Percentiles rank a stretch among this genome's conserved stretches.
phyloP scores from a whole-genome alignment of 1,284 basidiomycete genomes.

The Marasmius oreades region DNA sequence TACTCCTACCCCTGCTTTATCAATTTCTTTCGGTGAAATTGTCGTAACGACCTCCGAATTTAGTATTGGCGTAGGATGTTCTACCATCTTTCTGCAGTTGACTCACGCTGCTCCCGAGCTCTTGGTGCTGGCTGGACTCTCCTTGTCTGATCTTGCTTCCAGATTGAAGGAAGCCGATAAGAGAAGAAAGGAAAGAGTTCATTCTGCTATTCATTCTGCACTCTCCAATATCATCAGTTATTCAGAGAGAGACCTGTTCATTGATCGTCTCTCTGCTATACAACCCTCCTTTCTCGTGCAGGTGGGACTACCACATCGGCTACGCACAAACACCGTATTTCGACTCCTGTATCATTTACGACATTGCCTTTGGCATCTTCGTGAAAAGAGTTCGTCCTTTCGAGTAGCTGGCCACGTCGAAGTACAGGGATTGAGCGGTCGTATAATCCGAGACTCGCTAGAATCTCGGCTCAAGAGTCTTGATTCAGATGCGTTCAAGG shows the following conservation, averaged over 20 bases:
- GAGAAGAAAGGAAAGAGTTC: slow-evolving; percentile 27
- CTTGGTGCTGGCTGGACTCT: slow-evolving; percentile 32
- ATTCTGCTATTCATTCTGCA: slow-evolving; percentile 27
- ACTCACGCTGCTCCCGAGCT: slow-evolving; percentile 46
- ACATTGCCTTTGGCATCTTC: slow-evolving; percentile 43
- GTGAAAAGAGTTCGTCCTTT: slow-evolving; percentile 7
- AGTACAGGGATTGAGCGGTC: slow-evolving; percentile 4
- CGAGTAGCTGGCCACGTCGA: neutral
- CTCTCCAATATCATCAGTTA: slow-evolving; percentile 46
- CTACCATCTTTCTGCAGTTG: slow-evolving; percentile 29
- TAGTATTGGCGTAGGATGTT: slow-evolving; percentile 25
- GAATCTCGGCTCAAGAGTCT: slow-evolving; percentile 39
- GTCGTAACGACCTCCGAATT: slow-evolving; percentile 3
- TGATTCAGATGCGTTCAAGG: slow-evolving; percentile 39
- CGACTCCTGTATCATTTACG: slow-evolving; percentile 73
- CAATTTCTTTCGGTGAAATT: neutral
- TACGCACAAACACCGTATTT: slow-evolving; percentile 65
- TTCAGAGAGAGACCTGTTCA: slow-evolving; percentile 45
- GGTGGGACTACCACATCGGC: slow-evolving; percentile 56
- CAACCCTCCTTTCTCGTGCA: slow-evolving; percentile 81
- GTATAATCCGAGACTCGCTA: slow-evolving; percentile 29
- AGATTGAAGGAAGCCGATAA: slow-evolving; percentile 23
- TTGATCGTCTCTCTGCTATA: slow-evolving; percentile 74
- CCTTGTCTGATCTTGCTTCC: slow-evolving; percentile 25
- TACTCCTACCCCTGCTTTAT: neutral